Conservation (phyloP, 805 yeast genomes). For the Zygoascus bituminiphila region DNA sequence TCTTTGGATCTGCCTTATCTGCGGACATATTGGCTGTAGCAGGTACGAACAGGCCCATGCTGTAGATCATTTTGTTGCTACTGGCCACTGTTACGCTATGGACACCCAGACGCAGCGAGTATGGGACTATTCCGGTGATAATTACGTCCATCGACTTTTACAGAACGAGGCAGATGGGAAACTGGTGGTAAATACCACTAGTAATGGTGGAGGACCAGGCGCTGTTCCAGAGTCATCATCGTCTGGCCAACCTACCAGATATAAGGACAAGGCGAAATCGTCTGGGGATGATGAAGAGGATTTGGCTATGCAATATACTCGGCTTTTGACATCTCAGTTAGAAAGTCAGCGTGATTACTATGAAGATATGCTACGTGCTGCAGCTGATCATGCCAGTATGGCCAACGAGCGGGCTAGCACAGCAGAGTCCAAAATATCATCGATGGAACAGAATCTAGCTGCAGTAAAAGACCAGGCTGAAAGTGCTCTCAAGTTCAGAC, state of each 20-base stretch:
- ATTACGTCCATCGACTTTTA: slow-evolving; percentile 76
- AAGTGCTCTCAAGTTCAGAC: background rate
- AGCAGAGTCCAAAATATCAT: slow-evolving; percentile 15
- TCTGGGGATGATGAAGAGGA: slow-evolving; percentile 31
- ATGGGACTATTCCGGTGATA: slow-evolving; percentile 92
- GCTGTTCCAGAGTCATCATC: background rate
- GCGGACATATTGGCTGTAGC: slow-evolving; percentile 92
- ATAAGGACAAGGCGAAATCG: background rate
- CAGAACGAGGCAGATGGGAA: slow-evolving; percentile 87
- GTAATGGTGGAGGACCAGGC: slow-evolving; percentile 14
- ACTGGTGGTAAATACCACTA: slow-evolving; percentile 48
- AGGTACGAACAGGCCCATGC: slow-evolving; percentile 83
- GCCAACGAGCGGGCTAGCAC: slow-evolving; percentile 20
- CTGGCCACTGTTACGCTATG: slow-evolving; percentile 88
- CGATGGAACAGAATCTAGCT: slow-evolving; percentile 6
- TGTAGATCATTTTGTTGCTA: slow-evolving; percentile 63
- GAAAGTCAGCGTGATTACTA: slow-evolving; percentile 82
- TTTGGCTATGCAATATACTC: slow-evolving; percentile 71
- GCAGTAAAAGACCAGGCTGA: slow-evolving; percentile 2
- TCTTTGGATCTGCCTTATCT: slow-evolving; percentile 81
- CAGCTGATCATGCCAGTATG: slow-evolving; percentile 24
- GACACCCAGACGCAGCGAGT: slow-evolving; percentile 76
- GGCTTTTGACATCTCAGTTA: slow-evolving; percentile 65
- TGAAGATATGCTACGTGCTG: slow-evolving; percentile 42
- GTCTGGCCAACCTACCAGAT: background rate